Base-by-base conservation (phyloP, 2,329 filamentous ascomycete species). In the Byssoonygena ceratinophila region DNA sequence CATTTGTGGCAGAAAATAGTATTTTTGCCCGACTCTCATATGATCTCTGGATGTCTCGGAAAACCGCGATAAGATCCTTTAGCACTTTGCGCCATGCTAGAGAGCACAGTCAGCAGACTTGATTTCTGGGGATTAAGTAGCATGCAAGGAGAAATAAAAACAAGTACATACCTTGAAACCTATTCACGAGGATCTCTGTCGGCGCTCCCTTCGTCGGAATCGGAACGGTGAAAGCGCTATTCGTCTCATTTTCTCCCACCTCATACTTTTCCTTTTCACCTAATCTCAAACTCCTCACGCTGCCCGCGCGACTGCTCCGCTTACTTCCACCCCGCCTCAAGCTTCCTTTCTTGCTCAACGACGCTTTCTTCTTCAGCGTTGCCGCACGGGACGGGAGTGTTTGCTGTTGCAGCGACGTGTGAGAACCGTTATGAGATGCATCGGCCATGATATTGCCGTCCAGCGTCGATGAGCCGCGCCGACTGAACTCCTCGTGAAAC, bases 21-120 rank as follows among this genome's bases (percentile, higher is more conserved):
- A 84, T 81, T 67, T 96, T 97, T 25, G 86, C 79, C 56, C 86
- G 83, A 52, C 84, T 78, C 64, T 98, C 91, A 68, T 96, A 96
- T 45, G 90, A 87, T 47, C 79, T 79, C 65, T 95, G 88, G 44
- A 97, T 82, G 67, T 97, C 92, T 61, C 87, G 83, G 67, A 96
- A 97, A 68, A 95, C 97, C 53, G 85, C 74, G 59, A 97, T 95
- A 41, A 97, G 76, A 59, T 96, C 90, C 67, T 97, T 97, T 50
- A 98, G 78, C 12, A 96, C 79, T 73, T 94, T 95, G 61, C 92
- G 82, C 92, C 92, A 98, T 48, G 86, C 89, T 94, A 18, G 1
- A 46, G 27, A n/a, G 8, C 27, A 36, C 16, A 51, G 36, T 49
- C 27, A 44, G 39, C 40, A 25, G 1, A 29, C n/a, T 23, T 25